Base-by-base conservation (phyloP, 441 rosid species). In the Geranium incanum region DNA sequence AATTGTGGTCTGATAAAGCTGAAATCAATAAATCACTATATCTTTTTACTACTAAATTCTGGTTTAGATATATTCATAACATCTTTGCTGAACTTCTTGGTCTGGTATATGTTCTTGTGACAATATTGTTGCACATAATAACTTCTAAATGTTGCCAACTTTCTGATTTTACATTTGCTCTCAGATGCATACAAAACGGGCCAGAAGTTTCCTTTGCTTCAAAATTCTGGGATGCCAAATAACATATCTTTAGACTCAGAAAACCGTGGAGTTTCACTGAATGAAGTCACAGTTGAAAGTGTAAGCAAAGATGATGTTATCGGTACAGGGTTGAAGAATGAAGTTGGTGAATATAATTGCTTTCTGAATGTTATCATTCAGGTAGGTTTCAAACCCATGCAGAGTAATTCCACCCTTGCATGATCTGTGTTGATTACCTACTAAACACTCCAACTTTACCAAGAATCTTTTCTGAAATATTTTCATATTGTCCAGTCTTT, bases 301-400 rank as follows among this genome's bases (percentile, higher is more conserved):
- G 76, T 62, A 63, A 77, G 76, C 8, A 84, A 79, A 71, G 71
- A 67, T 78, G 87, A 83, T 76, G 69, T 83, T 62, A 68, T 84
- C 75, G 97, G 99, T 57, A 82, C 91, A 62, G 99, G 99, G 64
- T 84, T 94, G 77, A 89, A 88, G 84, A 94, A 94, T 78, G 94
- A 94, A 81, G 82, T 88, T 77, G 99, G 99, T 28, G 99, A 94
- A 84, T 94, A 92, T 79, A 94, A 94, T 77, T 94, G 99, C 84
- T 94, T 94, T 86, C 82, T 94, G 70, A 94, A 94, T 77, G 99
- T 94, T 55, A 92, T 94, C 78, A 94, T 94, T 81, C 99, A 94
- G 96, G 99, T 94, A 63, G 16, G 68, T 37, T 66, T 71, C 38
- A 33, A 41, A 45, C 21, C 8, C 41, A 8, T 3, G 8, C 41